A percentile compares a stretch with the other conserved stretches of the same genome.
These are phyloP conservation scores for Corylus avellana DNA, from an alignment of 306 rosid species.

Conservation along the genomic window DNA sequence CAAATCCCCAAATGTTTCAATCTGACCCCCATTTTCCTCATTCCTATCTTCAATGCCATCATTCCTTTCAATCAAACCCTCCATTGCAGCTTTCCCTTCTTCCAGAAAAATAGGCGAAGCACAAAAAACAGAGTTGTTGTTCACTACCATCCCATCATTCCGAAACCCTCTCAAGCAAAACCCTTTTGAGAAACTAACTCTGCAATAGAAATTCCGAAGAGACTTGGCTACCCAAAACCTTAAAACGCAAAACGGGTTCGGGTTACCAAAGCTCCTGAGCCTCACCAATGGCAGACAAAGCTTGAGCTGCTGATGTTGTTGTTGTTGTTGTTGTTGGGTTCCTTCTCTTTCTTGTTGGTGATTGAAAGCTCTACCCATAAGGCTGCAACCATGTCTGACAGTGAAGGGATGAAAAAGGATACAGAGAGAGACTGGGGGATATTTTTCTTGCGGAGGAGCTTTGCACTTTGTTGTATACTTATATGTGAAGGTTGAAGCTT, in stretches of 20 bases:
- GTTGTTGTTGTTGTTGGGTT: constrained; percentile 30
- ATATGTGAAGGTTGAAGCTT: constrained; percentile 19
- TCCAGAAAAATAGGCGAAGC: constrained; percentile 42
- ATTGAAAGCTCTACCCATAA: constrained; percentile 61
- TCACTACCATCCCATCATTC: constrained; percentile 52
- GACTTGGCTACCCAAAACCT: constrained; percentile 59
- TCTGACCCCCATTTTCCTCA: constrained; percentile 35
- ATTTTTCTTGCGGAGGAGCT: constrained; percentile 6
- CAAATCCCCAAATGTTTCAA: constrained; percentile 45
- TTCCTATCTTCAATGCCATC: constrained; percentile 31
- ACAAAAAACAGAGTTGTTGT: constrained; percentile 50
- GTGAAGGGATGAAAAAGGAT: constrained; percentile 32
- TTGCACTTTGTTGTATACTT: constrained; percentile 16
- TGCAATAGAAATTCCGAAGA: constrained; percentile 40
- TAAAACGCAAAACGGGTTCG: constrained; percentile 47
- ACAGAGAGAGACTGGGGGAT: constrained; percentile 1
- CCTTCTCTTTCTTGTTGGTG: constrained; percentile 48
- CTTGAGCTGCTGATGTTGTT: constrained; percentile 47
- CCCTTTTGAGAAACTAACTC: constrained; percentile 49
- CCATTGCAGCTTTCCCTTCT: constrained; percentile 48
- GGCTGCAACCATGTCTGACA: constrained; percentile 57
- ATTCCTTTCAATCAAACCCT: constrained; percentile 44
- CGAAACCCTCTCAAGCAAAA: constrained; percentile 52
- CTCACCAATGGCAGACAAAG: constrained; percentile 48
- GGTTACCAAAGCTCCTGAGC: constrained; percentile 29